These are phyloP conservation scores for Komagataella kurtzmanii DNA, from an alignment of 805 yeast species.

Conservation along the genomic window DNA sequence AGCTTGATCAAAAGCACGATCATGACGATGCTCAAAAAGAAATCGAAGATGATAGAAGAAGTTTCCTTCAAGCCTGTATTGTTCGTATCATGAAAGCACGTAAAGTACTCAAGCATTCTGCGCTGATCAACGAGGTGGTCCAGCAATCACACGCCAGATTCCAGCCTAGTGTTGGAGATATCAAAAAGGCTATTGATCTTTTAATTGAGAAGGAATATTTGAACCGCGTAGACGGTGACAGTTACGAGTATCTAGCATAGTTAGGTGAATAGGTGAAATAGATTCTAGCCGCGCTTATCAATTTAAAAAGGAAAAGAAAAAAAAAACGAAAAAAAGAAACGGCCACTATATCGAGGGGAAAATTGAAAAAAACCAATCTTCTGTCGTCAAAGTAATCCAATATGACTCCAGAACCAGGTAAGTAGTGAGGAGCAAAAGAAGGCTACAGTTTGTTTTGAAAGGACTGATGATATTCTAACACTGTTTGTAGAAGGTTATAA, in stretches of 20 bases:
- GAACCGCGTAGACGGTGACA: constrained; percentile 58
- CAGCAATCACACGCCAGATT: constrained; percentile 71
- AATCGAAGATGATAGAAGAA: constrained; percentile 75
- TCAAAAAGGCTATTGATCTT: constrained; percentile 74
- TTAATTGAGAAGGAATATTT: constrained; percentile 80
- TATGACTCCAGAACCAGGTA: not conserved
- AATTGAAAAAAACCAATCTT: not conserved
- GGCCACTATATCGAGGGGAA: not conserved
- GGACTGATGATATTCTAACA: not conserved
- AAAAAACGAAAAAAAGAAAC: not conserved
- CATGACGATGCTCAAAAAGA: constrained; percentile 65
- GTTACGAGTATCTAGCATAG: constrained; percentile 72
- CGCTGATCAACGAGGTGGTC: constrained; percentile 75
- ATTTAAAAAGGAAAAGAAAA: too few species aligned
- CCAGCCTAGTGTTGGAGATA: constrained; percentile 73
- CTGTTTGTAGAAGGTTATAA: constrained; percentile 18
- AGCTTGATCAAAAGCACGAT: constrained; percentile 50
- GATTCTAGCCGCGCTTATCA: not conserved
- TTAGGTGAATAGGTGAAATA: not conserved
- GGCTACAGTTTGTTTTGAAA: not conserved
- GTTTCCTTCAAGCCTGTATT: constrained; percentile 82
- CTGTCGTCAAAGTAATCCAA: not conserved
- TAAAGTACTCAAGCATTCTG: constrained; percentile 64
- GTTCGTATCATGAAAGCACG: constrained; percentile 96
- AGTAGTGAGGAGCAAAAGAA: not conserved